Evolutionary conservation across 2,329 filamentous ascomycete species (phyloP).

Genomic region (Cyphellophora europaea): DNA sequence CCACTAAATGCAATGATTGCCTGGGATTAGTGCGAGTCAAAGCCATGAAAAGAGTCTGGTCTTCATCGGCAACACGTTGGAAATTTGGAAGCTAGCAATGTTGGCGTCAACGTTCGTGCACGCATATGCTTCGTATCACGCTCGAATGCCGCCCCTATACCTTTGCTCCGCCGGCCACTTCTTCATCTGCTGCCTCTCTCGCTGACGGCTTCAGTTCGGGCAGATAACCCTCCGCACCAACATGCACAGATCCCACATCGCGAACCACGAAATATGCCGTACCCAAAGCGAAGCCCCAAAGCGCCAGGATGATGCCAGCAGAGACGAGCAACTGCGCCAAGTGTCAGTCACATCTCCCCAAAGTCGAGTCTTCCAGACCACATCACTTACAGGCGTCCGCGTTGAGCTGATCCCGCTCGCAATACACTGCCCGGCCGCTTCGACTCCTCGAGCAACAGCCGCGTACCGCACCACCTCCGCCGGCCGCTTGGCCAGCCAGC

Average conservation of each 20-base stretch:
- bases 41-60: too few relatives aligned
- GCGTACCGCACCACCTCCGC: constrained; percentile 60
- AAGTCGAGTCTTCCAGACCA: not conserved
- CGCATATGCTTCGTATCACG: too few relatives aligned
- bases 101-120: too few relatives aligned
- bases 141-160: too few relatives aligned
- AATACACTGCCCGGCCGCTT: not conserved
- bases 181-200: too few relatives aligned
- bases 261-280: not conserved
- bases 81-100: too few relatives aligned
- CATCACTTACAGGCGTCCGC: not conserved
- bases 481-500: constrained; percentile 52
- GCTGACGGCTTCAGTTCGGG: too few relatives aligned
- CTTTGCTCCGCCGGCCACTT: too few relatives aligned
- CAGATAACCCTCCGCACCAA: constrained; percentile 1
- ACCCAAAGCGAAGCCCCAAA: not conserved
- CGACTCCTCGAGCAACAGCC: constrained; percentile 25
- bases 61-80: too few relatives aligned
- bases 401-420: not conserved
- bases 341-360: not conserved
- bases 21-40: too few relatives aligned
- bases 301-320: not conserved
- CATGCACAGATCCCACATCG: not conserved
- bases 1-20: too few relatives aligned
- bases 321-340: not conserved